Conservation (phyloP, 768 basidiomycete species). For the Nevesoporus exiguus region DNA sequence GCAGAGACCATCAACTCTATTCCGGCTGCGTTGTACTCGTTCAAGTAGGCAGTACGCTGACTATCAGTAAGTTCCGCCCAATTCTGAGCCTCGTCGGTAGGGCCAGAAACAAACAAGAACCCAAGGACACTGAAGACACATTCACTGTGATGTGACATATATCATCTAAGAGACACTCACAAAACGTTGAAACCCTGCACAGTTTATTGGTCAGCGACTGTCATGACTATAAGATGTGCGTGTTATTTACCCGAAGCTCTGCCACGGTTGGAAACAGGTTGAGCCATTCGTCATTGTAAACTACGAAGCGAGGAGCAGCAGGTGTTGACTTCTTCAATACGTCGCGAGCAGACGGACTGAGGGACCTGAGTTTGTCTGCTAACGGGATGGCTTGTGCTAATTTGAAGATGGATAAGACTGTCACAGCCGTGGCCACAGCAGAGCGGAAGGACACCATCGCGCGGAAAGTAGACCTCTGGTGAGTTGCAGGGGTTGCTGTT, state of each 20-base stretch:
- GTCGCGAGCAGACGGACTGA: conserved; percentile 25
- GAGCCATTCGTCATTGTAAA: conserved; percentile 41
- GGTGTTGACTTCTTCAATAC: conserved; percentile 24
- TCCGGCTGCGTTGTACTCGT: conserved; percentile 51
- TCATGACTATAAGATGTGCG: not conserved
- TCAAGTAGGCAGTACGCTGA: conserved; percentile 41
- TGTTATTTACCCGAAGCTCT: conserved; percentile 36
- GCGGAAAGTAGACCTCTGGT: not conserved
- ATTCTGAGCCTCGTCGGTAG: conserved; percentile 44
- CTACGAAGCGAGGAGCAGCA: conserved; percentile 48
- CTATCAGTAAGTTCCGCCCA: conserved; percentile 40
- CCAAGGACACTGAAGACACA: conserved; percentile 34
- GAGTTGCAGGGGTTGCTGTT: not conserved
- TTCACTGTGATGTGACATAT: not conserved
- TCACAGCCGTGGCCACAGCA: not conserved
- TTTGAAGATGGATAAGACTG: conserved; percentile 13
- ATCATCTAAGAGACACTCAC: conserved; percentile 13
- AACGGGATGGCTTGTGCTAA: conserved; percentile 16
- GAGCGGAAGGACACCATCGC: conserved; percentile 20
- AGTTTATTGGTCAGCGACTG: not conserved
- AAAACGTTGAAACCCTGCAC: conserved; percentile 36
- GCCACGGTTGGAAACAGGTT: conserved; percentile 44
- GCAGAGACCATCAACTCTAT: conserved; percentile 56
- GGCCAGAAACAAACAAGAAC: conserved; percentile 41
- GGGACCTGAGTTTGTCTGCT: conserved; percentile 16